Percentiles rank a stretch among this genome's conserved stretches.
Evolutionary conservation across 2,329 filamentous ascomycete species (phyloP).

Genomic region (Polytolypa hystricis): DNA sequence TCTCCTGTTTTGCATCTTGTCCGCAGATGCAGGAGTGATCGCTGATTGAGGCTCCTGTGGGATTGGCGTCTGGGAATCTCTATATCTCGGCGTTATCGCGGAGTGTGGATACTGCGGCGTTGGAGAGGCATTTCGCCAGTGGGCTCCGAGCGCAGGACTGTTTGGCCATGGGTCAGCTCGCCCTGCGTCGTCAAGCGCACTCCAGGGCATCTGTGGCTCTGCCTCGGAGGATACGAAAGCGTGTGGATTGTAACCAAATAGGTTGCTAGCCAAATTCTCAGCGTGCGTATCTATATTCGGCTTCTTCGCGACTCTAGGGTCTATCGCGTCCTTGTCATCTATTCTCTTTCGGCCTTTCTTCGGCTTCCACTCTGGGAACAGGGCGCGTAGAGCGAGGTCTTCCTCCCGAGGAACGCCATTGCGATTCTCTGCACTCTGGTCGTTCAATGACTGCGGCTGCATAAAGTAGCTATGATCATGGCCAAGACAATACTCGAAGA

Average conservation of each 20-base stretch:
- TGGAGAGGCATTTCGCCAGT: constrained; percentile 49
- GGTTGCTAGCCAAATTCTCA: constrained; percentile 32
- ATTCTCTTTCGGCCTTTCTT: constrained; percentile 52
- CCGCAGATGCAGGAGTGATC: constrained; percentile 48
- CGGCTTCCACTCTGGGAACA: constrained; percentile 63
- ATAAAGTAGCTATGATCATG: constrained; percentile 72
- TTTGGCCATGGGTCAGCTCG: constrained; percentile 29
- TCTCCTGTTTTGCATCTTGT: constrained; percentile 37
- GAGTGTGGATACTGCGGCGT: constrained; percentile 65
- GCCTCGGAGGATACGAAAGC: neutral
- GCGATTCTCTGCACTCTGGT: constrained; percentile 54
- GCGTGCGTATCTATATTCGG: constrained; percentile 49
- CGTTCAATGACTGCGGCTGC: constrained; percentile 55
- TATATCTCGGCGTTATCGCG: constrained; percentile 53
- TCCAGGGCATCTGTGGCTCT: constrained; percentile 30
- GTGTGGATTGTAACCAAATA: constrained; percentile 18
- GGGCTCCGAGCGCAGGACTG: constrained; percentile 25
- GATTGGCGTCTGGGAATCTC: constrained; percentile 22
- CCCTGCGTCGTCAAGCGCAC: constrained; percentile 45
- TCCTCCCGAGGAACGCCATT: constrained; percentile 80
- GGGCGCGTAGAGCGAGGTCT: constrained; percentile 73
- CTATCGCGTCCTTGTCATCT: constrained; percentile 49
- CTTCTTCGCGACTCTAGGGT: constrained; percentile 45
- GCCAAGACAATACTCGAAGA: constrained; percentile 78
- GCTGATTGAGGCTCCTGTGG: constrained; percentile 57